A percentile compares a stretch with the other conserved stretches of the same genome.
Conservation (phyloP, 306 rosid genomes). For the Castanospermum australe region DNA sequence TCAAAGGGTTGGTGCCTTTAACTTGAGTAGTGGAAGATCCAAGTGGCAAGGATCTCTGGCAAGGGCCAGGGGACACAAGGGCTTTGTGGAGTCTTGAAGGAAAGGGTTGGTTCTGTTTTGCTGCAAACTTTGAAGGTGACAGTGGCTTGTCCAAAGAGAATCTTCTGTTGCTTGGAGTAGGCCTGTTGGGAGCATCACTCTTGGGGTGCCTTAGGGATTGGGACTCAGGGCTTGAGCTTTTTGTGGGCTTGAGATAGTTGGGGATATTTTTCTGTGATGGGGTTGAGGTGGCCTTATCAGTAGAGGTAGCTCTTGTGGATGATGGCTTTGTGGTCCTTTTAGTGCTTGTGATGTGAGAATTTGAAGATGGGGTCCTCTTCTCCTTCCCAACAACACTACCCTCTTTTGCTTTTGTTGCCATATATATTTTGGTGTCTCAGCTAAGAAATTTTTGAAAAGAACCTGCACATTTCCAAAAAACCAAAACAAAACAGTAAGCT, state of each 20-base stretch:
- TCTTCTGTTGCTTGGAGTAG: constrained; percentile 43
- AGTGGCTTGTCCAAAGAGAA: constrained; percentile 53
- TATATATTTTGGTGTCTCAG: constrained; percentile 1
- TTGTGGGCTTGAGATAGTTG: constrained; percentile 56
- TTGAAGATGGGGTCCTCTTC: constrained; percentile 30
- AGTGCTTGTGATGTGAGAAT: constrained; percentile 24
- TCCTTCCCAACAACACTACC: constrained; percentile 40
- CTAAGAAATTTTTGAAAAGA: neutral
- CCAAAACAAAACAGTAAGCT: neutral
- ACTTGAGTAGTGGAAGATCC: constrained; percentile 7
- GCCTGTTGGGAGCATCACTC: constrained; percentile 19
- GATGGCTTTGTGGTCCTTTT: constrained; percentile 31
- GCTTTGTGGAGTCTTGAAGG: constrained; percentile 36
- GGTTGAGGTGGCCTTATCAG: constrained; percentile 16
- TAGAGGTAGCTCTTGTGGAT: neutral
- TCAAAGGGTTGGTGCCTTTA: constrained; percentile 14
- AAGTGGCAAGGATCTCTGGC: neutral
- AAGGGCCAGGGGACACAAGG: constrained; percentile 35
- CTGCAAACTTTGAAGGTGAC: constrained; percentile 28
- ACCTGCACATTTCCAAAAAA: neutral
- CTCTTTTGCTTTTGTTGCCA: constrained; percentile 57
- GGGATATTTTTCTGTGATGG: constrained; percentile 38
- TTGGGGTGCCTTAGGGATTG: neutral
- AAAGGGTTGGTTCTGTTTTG: constrained; percentile 33
- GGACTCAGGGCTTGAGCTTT: constrained; percentile 37